Base-by-base conservation (phyloP, 768 basidiomycete species). In the Tylopilus sp. region DNA sequence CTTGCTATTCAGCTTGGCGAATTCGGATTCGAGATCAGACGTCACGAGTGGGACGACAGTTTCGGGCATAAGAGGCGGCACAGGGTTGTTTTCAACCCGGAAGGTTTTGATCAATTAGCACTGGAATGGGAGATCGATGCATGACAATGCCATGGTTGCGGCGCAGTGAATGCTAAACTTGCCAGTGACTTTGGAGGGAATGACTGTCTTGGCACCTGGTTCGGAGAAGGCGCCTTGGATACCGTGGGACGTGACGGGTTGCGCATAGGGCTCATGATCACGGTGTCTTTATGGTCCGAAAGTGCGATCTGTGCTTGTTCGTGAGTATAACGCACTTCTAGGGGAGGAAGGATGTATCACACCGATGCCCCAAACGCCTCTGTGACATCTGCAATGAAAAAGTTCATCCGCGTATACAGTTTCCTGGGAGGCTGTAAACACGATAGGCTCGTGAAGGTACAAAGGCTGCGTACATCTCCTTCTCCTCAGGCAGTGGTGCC, bases 201-300 rank as follows among this genome's bases (percentile, higher is more conserved):
- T 98, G 62, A 98, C 95, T 0, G 95, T 97, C 81, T 92, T 93
- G n/a, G 17, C 78, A 81, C 3, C 91, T 0, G 80, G 77, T 0
- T 81, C 83, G 48, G 81, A 89, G 75, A 95, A 97, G 2, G 94
- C 95, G 43, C 95, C 94, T 70, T 98, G 91, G 60, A 98, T 95
- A 12, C 95, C 95, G 66, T 98, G 95, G 22, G 55, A 98, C n/a
- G 78, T 52, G 86, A 88, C 2, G 95, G 90, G 59, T 81, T 75
- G 30, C 93, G 82, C 95, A 98, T 98, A 59, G 92, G 83, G 35
- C 89, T 91, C 94, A 95, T 98, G 36, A 98, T 74, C 20, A 88
- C 80, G 11, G 73, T 67, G 23, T 83, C 83, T 67, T 93, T 95
- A 67, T 94, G 85, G 4, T 80, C 72, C 2, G 83, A 85, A 21